phyloP scores from a whole-genome alignment of 768 basidiomycete genomes.

The Suillus discolor region DNA sequence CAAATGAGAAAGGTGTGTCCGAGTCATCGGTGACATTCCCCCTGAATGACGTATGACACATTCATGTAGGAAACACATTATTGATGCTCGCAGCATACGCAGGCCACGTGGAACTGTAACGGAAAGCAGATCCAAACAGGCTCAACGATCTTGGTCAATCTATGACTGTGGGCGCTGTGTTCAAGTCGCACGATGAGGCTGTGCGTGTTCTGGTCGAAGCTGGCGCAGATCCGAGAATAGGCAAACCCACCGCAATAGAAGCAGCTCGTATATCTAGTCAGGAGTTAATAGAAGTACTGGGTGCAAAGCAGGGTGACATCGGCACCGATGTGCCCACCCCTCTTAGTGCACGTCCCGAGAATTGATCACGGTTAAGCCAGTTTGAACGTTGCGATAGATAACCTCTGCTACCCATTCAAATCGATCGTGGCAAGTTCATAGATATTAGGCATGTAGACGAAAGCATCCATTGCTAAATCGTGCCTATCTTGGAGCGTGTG shows the following conservation, averaged over 20 bases:
- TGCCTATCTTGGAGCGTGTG: no score
- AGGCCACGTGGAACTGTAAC: slow-evolving; percentile 58
- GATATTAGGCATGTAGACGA: not conserved
- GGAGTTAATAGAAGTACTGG: slow-evolving; percentile 58
- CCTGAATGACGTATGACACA: not conserved
- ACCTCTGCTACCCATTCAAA: not conserved
- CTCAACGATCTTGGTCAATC: slow-evolving; percentile 74
- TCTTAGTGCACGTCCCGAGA: slow-evolving; percentile 14
- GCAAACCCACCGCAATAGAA: slow-evolving; percentile 69
- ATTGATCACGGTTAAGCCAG: not conserved
- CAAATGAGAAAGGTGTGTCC: slow-evolving; percentile 64
- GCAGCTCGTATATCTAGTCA: slow-evolving; percentile 67
- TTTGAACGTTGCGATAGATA: not conserved
- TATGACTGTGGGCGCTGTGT: slow-evolving; percentile 75
- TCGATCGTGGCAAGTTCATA: not conserved
- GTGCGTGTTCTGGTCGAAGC: slow-evolving; percentile 51
- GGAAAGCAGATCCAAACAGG: slow-evolving; percentile 66
- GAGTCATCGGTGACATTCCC: not conserved
- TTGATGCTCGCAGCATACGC: slow-evolving; percentile 79
- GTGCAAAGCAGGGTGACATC: slow-evolving; percentile 58
- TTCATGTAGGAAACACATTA: slow-evolving; percentile 64
- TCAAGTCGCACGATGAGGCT: slow-evolving; percentile 69
- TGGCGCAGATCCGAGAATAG: slow-evolving; percentile 65
- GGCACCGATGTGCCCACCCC: slow-evolving; percentile 33
- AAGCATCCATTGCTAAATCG: slow-evolving; percentile 19